Evolutionary conservation across 805 yeast species (phyloP).

Genomic region (Schizosaccharomyces lindneri): DNA sequence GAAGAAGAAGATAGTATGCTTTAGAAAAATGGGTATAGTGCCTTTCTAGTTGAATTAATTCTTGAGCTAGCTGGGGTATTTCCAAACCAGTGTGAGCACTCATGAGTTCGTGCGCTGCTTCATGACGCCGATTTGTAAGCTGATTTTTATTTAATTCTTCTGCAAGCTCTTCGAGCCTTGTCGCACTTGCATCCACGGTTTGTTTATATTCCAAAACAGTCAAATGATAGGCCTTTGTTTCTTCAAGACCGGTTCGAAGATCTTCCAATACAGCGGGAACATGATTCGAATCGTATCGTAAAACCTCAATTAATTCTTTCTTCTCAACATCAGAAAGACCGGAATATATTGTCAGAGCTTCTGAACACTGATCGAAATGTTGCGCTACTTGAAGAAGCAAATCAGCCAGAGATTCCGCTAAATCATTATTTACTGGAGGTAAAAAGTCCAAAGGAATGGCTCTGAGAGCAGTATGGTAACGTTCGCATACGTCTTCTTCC

Average conservation of each 20-base stretch:
- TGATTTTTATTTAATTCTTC: background rate
- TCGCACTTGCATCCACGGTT: background rate
- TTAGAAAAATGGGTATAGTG: conserved; percentile 1
- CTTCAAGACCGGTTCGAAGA: background rate
- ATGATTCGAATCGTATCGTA: background rate
- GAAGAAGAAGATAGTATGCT: background rate
- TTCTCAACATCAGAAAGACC: background rate
- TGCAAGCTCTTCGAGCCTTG: background rate
- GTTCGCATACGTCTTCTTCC: background rate
- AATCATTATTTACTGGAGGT: background rate
- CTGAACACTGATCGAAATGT: conserved; percentile 1
- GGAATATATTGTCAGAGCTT: background rate
- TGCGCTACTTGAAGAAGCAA: conserved; percentile 1
- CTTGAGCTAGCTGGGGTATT: background rate
- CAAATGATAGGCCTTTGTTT: background rate
- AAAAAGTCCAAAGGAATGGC: background rate
- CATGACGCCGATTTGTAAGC: background rate
- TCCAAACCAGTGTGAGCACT: conserved; percentile 1
- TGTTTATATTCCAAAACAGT: background rate
- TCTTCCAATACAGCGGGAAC: background rate
- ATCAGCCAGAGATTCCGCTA: conserved; percentile 1
- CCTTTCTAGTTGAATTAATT: background rate
- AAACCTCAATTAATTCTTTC: background rate
- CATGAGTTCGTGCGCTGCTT: background rate
- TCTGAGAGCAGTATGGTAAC: background rate